Conservation (phyloP, 1,139 yeast genomes). For the Nakaseomyces glabratus region DNA sequence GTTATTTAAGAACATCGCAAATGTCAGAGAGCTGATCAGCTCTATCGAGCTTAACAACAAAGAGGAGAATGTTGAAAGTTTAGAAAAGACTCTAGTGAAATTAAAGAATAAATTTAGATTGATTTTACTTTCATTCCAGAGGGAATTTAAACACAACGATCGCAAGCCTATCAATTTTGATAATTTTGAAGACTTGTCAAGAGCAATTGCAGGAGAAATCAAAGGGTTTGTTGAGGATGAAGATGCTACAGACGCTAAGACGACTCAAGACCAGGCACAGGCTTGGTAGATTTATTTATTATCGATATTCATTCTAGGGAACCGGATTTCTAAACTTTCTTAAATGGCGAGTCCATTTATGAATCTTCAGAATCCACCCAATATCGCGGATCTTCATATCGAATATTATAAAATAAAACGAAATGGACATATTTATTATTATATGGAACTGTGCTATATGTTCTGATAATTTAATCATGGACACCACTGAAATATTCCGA, state of each 20-base stretch:
- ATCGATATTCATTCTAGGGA: too few relatives aligned
- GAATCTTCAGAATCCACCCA: too few relatives aligned
- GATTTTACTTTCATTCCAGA: slow-evolving; percentile 30
- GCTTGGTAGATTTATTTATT: slow-evolving; percentile 19
- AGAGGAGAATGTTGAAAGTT: slow-evolving; percentile 41
- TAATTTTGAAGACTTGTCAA: slow-evolving; percentile 20
- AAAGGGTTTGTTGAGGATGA: slow-evolving; percentile 26
- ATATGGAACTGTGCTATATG: too few relatives aligned
- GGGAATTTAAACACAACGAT: slow-evolving; percentile 13
- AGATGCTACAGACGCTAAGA: slow-evolving; percentile 14
- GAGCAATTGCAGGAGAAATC: slow-evolving; percentile 25
- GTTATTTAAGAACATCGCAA: slow-evolving; percentile 17
- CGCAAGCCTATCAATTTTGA: slow-evolving; percentile 20
- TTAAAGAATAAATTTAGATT: slow-evolving; percentile 48
- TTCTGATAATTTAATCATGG: slow-evolving; percentile 7
- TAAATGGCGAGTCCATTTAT: too few relatives aligned
- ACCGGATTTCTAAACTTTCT: too few relatives aligned
- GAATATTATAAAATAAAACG: not conserved
- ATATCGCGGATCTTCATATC: too few relatives aligned
- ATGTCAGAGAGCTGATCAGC: slow-evolving; percentile 18
- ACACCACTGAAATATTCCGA: slow-evolving; percentile 39
- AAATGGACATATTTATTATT: too few relatives aligned
- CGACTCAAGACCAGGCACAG: slow-evolving; percentile 22
- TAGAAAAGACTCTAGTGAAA: slow-evolving; percentile 38
- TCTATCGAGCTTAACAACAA: slow-evolving; percentile 33